phyloP scores from a whole-genome alignment of 2,329 filamentous ascomycete genomes.

The Alternaria consortialis region DNA sequence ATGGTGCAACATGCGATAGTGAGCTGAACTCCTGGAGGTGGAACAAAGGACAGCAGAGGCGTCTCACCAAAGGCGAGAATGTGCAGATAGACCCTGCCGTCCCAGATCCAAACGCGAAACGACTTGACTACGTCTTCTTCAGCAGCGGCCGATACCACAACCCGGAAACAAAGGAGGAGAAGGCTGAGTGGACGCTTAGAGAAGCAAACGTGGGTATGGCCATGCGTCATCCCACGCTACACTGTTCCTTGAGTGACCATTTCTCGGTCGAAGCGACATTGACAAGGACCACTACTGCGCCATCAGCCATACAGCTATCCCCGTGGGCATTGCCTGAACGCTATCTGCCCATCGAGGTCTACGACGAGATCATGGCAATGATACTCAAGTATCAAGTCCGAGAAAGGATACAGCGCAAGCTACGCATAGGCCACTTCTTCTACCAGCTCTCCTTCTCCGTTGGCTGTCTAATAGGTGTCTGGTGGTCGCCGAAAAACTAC shows the following conservation, averaged over 20 bases:
- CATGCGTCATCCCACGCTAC: constrained; percentile 78
- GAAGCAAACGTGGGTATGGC: constrained; percentile 80
- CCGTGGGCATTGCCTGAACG: constrained; percentile 32
- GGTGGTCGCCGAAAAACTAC: constrained; percentile 82
- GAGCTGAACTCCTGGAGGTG: constrained; percentile 94
- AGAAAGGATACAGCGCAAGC: constrained; percentile 74
- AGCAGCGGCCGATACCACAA: constrained; percentile 41
- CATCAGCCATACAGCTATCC: constrained; percentile 19
- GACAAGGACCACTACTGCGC: constrained; percentile 28
- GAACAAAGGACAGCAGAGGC: constrained; percentile 74
- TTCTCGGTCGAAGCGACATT: constrained; percentile 89
- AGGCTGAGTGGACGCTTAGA: constrained; percentile 72
- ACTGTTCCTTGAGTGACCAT: constrained; percentile 92
- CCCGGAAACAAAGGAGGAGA: constrained; percentile 36
- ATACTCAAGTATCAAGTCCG: constrained; percentile 73
- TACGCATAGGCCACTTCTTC: constrained; percentile 78
- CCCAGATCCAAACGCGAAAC: constrained; percentile 78
- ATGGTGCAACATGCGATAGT: constrained; percentile 88
- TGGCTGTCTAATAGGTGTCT: constrained; percentile 80
- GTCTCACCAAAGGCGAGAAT: constrained; percentile 71
- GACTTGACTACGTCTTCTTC: constrained; percentile 94
- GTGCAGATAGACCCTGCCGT: constrained; percentile 71
- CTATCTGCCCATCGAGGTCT: constrained; percentile 61
- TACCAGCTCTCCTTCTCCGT: constrained; percentile 72
- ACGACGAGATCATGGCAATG: constrained; percentile 77